Evolutionary conservation across 2,329 filamentous ascomycete species (phyloP).

Genomic region (Venturiaceae sp.): DNA sequence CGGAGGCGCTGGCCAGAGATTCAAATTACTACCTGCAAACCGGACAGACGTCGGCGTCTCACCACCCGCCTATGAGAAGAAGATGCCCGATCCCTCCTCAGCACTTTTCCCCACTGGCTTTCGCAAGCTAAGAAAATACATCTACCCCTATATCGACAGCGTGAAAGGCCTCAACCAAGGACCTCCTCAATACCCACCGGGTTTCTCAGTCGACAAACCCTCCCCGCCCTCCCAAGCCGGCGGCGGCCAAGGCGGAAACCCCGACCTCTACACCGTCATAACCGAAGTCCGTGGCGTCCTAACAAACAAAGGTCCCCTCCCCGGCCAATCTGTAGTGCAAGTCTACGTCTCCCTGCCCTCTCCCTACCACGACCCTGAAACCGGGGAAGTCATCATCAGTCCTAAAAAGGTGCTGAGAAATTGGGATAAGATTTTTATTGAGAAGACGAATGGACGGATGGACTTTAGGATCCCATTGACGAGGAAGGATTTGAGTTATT

Average conservation of each 20-base stretch:
- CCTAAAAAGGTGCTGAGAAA: conserved; percentile 28
- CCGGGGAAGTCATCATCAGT: conserved; percentile 40
- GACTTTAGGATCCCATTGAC: conserved; percentile 27
- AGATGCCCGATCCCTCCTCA: conserved; percentile 44
- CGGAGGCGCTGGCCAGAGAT: conserved; percentile 21
- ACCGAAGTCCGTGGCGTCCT: conserved; percentile 43
- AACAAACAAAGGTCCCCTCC: conserved; percentile 50
- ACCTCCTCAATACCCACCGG: conserved; percentile 43
- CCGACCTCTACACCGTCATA: conserved; percentile 51
- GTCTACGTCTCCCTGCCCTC: conserved; percentile 43
- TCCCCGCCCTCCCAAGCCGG: conserved; percentile 50
- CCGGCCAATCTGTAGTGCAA: conserved; percentile 46
- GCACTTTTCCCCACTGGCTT: conserved; percentile 53
- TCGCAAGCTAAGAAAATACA: conserved; percentile 55
- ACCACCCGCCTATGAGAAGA: conserved; percentile 43
- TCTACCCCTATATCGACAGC: conserved; percentile 60
- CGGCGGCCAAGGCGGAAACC: conserved; percentile 59
- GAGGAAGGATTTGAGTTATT: conserved; percentile 31
- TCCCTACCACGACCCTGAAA: conserved; percentile 28
- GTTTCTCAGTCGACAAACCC: conserved; percentile 40
- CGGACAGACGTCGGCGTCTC: conserved; percentile 28
- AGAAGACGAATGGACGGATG: conserved; percentile 12
- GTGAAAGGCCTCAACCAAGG: conserved; percentile 35
- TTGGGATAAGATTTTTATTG: conserved; percentile 32
- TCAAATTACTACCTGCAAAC: conserved; percentile 28